Evolutionary conservation across 345 rosid genomes (phyloP).

Genomic region (Citrus inodora): DNA sequence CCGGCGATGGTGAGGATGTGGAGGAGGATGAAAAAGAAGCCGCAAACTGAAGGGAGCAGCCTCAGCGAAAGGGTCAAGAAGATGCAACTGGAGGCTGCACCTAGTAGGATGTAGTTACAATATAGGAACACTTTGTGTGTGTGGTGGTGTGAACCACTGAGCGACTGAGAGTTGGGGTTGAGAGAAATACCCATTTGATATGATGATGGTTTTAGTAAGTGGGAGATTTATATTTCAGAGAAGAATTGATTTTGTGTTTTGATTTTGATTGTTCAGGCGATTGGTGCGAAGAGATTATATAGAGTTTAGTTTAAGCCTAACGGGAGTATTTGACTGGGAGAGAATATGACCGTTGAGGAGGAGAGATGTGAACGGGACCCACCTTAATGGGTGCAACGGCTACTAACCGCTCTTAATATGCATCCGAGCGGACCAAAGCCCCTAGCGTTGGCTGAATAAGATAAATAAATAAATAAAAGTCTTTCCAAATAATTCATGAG

Average conservation of each 20-base stretch:
- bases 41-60: slow-evolving; percentile 72
- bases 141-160: slow-evolving; percentile 36
- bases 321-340: slow-evolving; percentile 7
- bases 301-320: background rate
- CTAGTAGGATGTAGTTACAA: slow-evolving; percentile 84
- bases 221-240: background rate
- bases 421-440: background rate
- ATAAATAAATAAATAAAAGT: background rate
- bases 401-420: background rate
- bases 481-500: background rate
- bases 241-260: background rate
- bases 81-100: slow-evolving; percentile 85
- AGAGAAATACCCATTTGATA: slow-evolving; percentile 28
- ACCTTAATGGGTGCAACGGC: slow-evolving; percentile 1
- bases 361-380: background rate
- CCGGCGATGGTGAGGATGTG: slow-evolving; percentile 56
- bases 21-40: slow-evolving; percentile 58
- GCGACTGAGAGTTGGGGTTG: slow-evolving; percentile 14
- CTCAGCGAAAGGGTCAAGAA: slow-evolving; percentile 91
- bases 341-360: slow-evolving; percentile 11
- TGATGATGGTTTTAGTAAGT: background rate
- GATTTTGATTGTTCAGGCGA: background rate
- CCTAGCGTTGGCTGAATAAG: background rate
- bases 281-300: background rate
- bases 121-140: slow-evolving; percentile 76